Evolutionary conservation across 768 basidiomycete genomes (phyloP), one percentile per base, ranked within the genome.

Genomic region (Daedaleopsis sinensis): DNA sequence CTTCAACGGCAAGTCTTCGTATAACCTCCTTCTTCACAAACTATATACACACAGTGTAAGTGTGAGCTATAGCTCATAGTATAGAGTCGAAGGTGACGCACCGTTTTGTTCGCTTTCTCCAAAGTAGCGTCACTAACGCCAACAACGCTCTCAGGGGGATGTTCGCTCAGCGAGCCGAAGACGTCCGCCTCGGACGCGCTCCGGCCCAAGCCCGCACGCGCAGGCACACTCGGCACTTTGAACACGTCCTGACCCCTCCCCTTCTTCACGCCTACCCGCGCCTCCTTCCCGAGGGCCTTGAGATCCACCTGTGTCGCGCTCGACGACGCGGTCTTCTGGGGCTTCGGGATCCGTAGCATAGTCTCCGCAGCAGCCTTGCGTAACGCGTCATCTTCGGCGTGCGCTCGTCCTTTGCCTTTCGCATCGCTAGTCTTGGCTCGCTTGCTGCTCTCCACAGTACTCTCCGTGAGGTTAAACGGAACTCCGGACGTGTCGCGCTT

Each of bases 71-170:
- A 32, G 27, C 3, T 32, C 27, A 32, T 32, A 32, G 27, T 3
- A 7, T 32, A 32, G 27, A 7, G 27, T 32, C 7, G 7, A 7
- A 32, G 43, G 5, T 12, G 39, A 23, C 64, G 67, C 63, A 89
- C 89, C 62, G 79, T 80, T 71, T 86, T 90, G 68, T 89, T 90
- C 6, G 78, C 76, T 65, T 77, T 82, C 74, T 90, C 88, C 44
- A 83, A 66, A 1, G 13, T 18, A 57, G 76, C 70, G 32, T 69
- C 77, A 70, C 73, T 81, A 73, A 63, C 79, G 70, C 73, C 82
- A 73, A 63, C 79, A 10, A 67, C 59, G 10, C 63, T 69, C 13
- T 67, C 70, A 1, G 69, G 70, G 27, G 74, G 77, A 9, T 74
- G 76, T 70, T 77, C 68, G 76, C 71, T 79, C 32, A 50, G 47